These are phyloP conservation scores for Pontederia crassipes DNA, from an alignment of 176 grass and related monocot species.

Conservation along the genomic window DNA sequence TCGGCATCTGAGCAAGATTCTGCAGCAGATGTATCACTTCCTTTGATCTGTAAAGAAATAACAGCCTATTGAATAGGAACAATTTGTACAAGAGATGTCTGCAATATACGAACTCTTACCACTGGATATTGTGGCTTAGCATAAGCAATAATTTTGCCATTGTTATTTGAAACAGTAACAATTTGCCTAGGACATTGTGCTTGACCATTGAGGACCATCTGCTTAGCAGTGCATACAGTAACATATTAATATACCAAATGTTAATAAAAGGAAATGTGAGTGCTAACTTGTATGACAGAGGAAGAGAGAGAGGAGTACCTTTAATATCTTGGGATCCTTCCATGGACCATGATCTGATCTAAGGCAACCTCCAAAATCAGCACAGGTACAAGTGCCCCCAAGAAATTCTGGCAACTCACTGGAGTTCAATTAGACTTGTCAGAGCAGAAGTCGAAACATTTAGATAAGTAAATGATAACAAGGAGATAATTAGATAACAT, in stretches of 20 bases:
- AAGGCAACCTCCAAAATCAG: slow-evolving; percentile 69
- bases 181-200: slow-evolving; percentile 59
- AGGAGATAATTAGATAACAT: slow-evolving; percentile 16
- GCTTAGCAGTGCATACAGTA: slow-evolving; percentile 5
- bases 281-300: not conserved
- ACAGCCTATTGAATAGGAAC: slow-evolving; percentile 1
- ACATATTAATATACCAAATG: slow-evolving; percentile 20
- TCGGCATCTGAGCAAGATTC: slow-evolving; percentile 77
- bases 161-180: slow-evolving; percentile 38
- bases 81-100: not conserved
- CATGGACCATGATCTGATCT: slow-evolving; percentile 89
- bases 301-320: slow-evolving; percentile 28
- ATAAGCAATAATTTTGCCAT: slow-evolving; percentile 50
- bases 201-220: slow-evolving; percentile 84
- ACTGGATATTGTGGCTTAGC: slow-evolving; percentile 26
- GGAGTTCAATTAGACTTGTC: slow-evolving; percentile 19
- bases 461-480: slow-evolving; percentile 4
- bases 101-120: slow-evolving; percentile 32
- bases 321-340: slow-evolving; percentile 71
- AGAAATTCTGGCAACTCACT: slow-evolving; percentile 90
- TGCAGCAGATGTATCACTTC: slow-evolving; percentile 52
- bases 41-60: slow-evolving; percentile 42
- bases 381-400: slow-evolving; percentile 80
- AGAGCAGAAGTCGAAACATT: slow-evolving; percentile 11
- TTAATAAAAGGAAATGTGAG: not conserved